Evolutionary conservation across 257 asterid genomes (phyloP).

Genomic region (Ehretia macrophylla): DNA sequence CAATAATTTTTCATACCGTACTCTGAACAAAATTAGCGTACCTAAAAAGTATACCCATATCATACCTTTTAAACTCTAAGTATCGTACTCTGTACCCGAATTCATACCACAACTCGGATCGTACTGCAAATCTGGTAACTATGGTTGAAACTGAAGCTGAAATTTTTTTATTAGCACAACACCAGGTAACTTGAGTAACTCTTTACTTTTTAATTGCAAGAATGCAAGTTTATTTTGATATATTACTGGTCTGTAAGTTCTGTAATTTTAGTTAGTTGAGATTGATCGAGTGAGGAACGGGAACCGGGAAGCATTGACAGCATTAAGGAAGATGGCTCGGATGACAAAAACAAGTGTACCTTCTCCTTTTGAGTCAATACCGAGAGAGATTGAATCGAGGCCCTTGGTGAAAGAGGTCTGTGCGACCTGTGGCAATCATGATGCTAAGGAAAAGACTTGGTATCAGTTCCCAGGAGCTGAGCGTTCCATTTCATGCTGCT

Average conservation of each 20-base stretch:
- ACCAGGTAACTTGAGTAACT: conserved; percentile 47
- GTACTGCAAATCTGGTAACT: too few relatives aligned
- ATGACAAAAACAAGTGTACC: conserved; percentile 66
- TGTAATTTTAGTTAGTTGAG: conserved; percentile 64
- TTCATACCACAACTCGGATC: too few relatives aligned
- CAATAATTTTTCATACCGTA: too few relatives aligned
- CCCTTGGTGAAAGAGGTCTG: conserved; percentile 84
- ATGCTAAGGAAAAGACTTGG: conserved; percentile 66
- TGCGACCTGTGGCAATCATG: conserved; percentile 76
- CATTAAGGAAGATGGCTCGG: conserved; percentile 68
- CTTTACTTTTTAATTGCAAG: not conserved
- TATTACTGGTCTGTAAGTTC: conserved; percentile 5
- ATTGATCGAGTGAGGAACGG: conserved; percentile 76
- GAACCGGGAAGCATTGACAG: conserved; percentile 84
- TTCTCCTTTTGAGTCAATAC: conserved; percentile 73
- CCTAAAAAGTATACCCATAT: too few relatives aligned
- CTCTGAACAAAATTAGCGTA: too few relatives aligned
- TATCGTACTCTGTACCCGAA: too few relatives aligned
- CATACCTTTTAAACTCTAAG: too few relatives aligned
- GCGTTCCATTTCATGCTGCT: conserved; percentile 88
- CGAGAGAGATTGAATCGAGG: conserved; percentile 69
- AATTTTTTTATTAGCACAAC: conserved; percentile 63
- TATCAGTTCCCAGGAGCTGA: conserved; percentile 79
- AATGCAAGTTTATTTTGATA: not conserved
- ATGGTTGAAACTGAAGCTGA: conserved; percentile 86